Evolutionary conservation across 1,139 yeast genomes (phyloP).

Genomic region (Debaryomycetaceae sp.): DNA sequence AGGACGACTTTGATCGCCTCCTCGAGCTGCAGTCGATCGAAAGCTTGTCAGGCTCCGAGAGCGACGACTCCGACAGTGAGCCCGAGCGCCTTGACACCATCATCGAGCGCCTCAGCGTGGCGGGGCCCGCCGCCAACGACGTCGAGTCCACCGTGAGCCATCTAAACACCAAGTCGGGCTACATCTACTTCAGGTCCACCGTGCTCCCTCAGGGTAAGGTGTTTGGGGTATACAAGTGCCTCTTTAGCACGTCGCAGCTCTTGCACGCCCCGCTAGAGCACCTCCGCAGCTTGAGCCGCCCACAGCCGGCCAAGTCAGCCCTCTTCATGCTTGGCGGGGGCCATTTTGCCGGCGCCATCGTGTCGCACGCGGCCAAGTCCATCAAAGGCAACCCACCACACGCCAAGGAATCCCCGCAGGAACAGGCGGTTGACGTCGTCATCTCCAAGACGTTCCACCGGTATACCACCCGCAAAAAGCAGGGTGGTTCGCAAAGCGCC

Average conservation of each 20-base stretch:
- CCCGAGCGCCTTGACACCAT: conserved; percentile 26
- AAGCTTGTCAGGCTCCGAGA: conserved; percentile 58
- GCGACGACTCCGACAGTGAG: conserved; percentile 16
- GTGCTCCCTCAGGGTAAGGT: conserved; percentile 43
- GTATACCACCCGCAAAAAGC: conserved; percentile 93
- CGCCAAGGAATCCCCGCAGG: conserved; percentile 38
- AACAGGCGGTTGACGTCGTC: conserved; percentile 61
- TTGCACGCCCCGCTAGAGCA: conserved; percentile 35
- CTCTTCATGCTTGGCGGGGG: conserved; percentile 96
- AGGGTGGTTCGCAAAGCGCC: conserved; percentile 96
- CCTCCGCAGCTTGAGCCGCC: conserved; percentile 26
- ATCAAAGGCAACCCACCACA: conserved; percentile 52
- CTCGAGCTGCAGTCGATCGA: conserved; percentile 50
- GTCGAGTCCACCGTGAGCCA: conserved; percentile 42
- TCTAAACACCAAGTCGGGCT: conserved; percentile 63
- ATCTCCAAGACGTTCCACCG: conserved; percentile 88
- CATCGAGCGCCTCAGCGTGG: conserved; percentile 26
- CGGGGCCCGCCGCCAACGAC: conserved; percentile 13
- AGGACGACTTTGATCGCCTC: conserved; percentile 55
- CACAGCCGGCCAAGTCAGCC: conserved; percentile 51
- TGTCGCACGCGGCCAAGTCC: conserved; percentile 62
- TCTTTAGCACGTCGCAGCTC: conserved; percentile 42
- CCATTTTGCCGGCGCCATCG: conserved; percentile 93
- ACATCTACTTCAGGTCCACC: conserved; percentile 48
- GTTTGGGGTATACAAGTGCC: conserved; percentile 65